Evolutionary conservation across 1,284 basidiomycete species (phyloP).

Genomic region (Apiotrichum gracile): DNA sequence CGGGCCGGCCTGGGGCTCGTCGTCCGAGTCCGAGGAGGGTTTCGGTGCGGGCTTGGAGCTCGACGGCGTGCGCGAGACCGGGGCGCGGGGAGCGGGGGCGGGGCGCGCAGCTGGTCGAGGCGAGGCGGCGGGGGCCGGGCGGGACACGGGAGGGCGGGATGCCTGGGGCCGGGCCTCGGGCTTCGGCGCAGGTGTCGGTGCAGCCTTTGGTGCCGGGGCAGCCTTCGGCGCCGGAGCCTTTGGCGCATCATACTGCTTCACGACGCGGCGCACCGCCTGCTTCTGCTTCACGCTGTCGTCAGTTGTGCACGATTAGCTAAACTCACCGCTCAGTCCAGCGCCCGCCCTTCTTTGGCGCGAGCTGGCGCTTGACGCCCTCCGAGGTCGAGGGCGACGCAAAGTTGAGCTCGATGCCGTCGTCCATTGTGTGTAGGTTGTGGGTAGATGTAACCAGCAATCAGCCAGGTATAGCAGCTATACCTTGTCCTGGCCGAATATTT

Average conservation of each 20-base stretch:
- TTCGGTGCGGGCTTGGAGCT: not conserved
- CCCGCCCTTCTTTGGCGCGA: conserved; percentile 57
- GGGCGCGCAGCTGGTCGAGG: not conserved
- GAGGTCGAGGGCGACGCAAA: conserved; percentile 31
- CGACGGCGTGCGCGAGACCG: not conserved
- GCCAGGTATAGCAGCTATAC: not conserved
- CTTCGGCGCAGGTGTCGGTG: not conserved
- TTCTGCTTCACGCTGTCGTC: conserved; percentile 39
- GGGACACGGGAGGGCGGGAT: conserved; percentile 2
- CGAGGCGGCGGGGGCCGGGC: not conserved
- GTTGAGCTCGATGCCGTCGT: conserved; percentile 48
- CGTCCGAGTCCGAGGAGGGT: not conserved
- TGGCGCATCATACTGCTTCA: conserved; percentile 12
- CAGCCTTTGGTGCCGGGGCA: conserved; percentile 5
- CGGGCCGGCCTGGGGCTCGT: conserved; percentile 16
- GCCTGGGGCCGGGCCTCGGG: not conserved
- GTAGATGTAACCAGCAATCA: no score
- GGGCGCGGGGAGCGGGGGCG: conserved; percentile 1
- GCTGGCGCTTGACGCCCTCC: conserved; percentile 13
- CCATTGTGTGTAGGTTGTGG: conserved; percentile 27
- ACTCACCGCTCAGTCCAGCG: conserved; percentile 76
- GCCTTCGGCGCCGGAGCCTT: not conserved
- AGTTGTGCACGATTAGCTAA: not conserved
- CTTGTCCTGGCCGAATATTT: not conserved
- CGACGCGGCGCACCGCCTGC: conserved; percentile 27